A percentile compares a stretch with the other conserved stretches of the same genome.
Evolutionary conservation across 805 yeast genomes (phyloP).

Genomic region (Yarrowia yakushimensis): DNA sequence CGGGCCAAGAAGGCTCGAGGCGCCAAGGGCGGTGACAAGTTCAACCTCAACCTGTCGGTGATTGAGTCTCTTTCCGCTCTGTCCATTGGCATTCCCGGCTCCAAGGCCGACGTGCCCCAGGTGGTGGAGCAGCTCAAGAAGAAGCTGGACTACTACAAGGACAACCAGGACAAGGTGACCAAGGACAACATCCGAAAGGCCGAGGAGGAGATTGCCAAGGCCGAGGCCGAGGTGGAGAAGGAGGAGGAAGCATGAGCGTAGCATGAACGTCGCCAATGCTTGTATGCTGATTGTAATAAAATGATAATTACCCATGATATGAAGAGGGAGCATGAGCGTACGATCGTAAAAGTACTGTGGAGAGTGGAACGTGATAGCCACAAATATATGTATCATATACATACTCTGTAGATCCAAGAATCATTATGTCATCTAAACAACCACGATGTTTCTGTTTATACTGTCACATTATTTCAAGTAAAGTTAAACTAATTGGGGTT

Average conservation of each 20-base stretch:
- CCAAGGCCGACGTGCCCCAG: constrained; percentile 62
- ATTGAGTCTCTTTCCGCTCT: constrained; percentile 74
- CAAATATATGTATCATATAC: no score
- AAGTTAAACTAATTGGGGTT: no score
- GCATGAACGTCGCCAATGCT: background rate
- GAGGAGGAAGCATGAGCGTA: background rate
- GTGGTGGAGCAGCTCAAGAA: constrained; percentile 65
- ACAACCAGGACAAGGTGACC: constrained; percentile 78
- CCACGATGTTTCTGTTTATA: no score
- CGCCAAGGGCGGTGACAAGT: constrained; percentile 43
- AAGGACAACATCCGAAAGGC: constrained; percentile 71
- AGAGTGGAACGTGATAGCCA: no score
- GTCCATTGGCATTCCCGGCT: constrained; percentile 72
- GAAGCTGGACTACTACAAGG: constrained; percentile 64
- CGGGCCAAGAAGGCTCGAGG: constrained; percentile 48
- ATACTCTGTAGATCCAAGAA: no score
- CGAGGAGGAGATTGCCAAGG: constrained; percentile 67
- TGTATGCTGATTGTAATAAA: background rate
- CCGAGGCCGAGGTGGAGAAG: constrained; percentile 46
- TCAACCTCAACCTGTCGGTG: constrained; percentile 75
- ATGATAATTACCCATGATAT: background rate
- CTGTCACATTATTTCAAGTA: no score
- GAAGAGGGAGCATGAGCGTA: no score
- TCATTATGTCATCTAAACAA: no score
- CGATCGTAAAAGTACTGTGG: no score